Evolutionary conservation across 2,329 filamentous ascomycete genomes (phyloP), one percentile per base, ranked within the genome.

Genomic region (Colletotrichum nymphaeae): DNA sequence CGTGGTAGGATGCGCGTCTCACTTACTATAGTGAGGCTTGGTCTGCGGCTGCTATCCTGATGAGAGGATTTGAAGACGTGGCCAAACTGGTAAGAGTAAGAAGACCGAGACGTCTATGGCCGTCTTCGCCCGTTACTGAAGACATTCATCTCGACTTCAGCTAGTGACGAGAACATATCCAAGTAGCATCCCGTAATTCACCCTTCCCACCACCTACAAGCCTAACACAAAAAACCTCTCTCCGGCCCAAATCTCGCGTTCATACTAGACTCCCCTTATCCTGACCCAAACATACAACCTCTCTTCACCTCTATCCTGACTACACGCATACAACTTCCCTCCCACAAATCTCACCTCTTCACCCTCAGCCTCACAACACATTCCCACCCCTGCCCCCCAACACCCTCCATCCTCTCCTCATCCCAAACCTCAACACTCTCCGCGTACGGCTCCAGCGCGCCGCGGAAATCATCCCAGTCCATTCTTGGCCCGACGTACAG

Each of bases 401-500:
- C 46, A 12, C 52, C 46, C 35, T 73, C 67, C 67, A 73, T 73
- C 67, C 32, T 65, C 60, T 57, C 55, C 56, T 62, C 67, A 0
- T 56, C 49, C 67, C 70, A 73, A 9, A 73, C 30, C 60, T 73
- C 67, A 11, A 70, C 11, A 5, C 8, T 5, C 11, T 26, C 22
- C 2, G n/a, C 59, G 1, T 3, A 6, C 26, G 16, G 28, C 56
- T 62, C 67, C 14, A 73, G 22, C 4, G 46, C 59, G 1, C 26
- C 22, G 19, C 55, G 22, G 1, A 73, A 73, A 14, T 73, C 67
- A 9, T 60, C 60, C 70, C 70, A 70, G 4, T 73, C 70, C 70
- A 60, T 69, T 59, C 70, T 35, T 16, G 70, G 70, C 7, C 70
- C 70, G 16, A 70, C 35, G 24, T 73, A 73, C 3, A 73, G 14